Conservation (phyloP, 345 rosid species). For the Hirschfeldia incana region DNA sequence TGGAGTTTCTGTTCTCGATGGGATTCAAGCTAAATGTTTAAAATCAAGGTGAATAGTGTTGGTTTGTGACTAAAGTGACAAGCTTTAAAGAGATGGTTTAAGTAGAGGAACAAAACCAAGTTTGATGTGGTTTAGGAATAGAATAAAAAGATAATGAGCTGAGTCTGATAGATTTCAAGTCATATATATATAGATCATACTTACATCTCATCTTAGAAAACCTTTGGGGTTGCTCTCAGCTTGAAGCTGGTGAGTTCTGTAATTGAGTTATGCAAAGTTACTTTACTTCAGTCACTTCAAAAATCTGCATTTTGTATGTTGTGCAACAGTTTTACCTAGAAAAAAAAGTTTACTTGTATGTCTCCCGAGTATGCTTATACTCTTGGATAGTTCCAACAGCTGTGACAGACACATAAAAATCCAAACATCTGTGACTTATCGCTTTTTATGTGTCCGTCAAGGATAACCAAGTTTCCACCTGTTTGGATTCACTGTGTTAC, state of each 20-base stretch:
- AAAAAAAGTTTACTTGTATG: too few relatives aligned
- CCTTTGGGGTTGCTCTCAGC: background rate
- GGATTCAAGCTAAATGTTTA: background rate
- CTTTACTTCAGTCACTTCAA: background rate
- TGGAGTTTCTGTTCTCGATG: background rate
- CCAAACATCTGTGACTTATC: too few relatives aligned
- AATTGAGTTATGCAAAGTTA: background rate
- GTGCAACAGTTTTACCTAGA: background rate
- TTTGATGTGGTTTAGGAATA: background rate
- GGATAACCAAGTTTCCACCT: too few relatives aligned
- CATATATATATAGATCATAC: too few relatives aligned
- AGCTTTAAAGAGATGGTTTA: background rate
- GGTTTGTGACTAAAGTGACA: background rate
- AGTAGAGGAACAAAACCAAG: background rate
- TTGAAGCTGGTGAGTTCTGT: background rate
- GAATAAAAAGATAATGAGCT: background rate
- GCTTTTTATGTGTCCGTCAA: too few relatives aligned
- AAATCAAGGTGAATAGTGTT: background rate
- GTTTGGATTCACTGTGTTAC: too few relatives aligned
- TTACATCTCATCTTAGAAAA: background rate
- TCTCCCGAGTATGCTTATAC: too few relatives aligned
- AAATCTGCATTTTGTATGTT: background rate
- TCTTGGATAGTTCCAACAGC: too few relatives aligned
- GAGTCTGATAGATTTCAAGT: constrained; percentile 19
- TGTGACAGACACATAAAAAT: too few relatives aligned